Base-by-base conservation (phyloP, 129 eudicot species). In the Calendula officinalis region DNA sequence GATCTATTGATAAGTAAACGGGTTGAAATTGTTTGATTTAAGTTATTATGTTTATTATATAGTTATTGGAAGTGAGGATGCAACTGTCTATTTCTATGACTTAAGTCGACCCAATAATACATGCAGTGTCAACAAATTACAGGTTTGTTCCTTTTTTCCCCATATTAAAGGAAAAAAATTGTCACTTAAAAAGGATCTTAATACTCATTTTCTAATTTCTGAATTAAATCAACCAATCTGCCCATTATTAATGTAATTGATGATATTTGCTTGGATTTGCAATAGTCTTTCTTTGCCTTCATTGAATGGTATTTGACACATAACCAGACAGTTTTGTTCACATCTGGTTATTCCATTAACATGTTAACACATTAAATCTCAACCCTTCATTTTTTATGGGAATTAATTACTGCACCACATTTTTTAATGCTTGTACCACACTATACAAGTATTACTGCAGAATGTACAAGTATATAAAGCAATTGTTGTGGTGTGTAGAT, bases 61-160 rank as follows among this genome's bases (percentile, higher is more conserved):
- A 94, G 99, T 94, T 74, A 89, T 80, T 82, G 99, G 99, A 69
- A 94, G 97, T 67, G 99, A 94, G 70, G 99, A 94, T 75, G 89
- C 90, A 66, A 81, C 84, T 42, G 97, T 94, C 49, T 89, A 94
- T 74, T 94, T 94, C 83, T 94, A 89, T 34, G 97, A 94, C 80
- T 78, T 94, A 63, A 94, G 97, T 42, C 84, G 92, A 57, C 97
- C 89, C 37, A 86, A 75, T 73, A 86, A 89, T 73, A 75, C 95
- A 14, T 94, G 97, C 48, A 22, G 30, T 22, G 99, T 94, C 42
- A 94, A 94, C 90, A 89, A 89, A 77, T 68, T 94, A 27, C 97
- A 94, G 98, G 98, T 91, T 22, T 71, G 70, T 71, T 71, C 58
- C 41, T 48, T 42, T 16, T 48, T 60, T 56, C 12, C 50, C 49